Evolutionary conservation across 305 asterid species (phyloP).

Genomic region (Fraxinus xanthoxyloides): DNA sequence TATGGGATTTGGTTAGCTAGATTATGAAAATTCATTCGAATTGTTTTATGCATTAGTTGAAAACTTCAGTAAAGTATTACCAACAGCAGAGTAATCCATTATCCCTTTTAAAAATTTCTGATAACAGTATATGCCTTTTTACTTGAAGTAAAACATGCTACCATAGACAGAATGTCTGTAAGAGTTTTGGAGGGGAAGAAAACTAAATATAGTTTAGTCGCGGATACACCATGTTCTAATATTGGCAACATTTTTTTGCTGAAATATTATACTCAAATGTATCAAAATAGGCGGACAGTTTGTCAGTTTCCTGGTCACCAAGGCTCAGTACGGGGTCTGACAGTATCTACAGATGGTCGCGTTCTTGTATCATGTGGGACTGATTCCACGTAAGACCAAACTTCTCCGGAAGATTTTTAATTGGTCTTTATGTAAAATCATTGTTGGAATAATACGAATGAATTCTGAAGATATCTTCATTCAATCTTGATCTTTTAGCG

Average conservation of each 20-base stretch:
- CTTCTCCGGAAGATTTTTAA: slow-evolving; percentile 11
- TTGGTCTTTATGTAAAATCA: neutral
- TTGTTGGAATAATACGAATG: neutral
- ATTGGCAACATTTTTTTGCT: neutral
- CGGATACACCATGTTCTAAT: neutral
- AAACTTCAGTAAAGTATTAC: neutral
- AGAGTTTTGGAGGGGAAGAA: slow-evolving; percentile 6
- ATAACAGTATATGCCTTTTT: neutral
- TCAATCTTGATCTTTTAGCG: slow-evolving; percentile 46
- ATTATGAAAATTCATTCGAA: neutral
- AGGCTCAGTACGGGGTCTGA: slow-evolving; percentile 82
- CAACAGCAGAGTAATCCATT: neutral
- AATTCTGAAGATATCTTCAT: slow-evolving; percentile 11
- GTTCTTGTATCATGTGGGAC: slow-evolving; percentile 78
- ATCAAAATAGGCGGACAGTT: slow-evolving; percentile 59
- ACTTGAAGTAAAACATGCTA: neutral
- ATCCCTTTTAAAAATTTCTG: neutral
- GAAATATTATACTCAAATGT: slow-evolving; percentile 15
- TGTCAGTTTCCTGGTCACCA: slow-evolving; percentile 95
- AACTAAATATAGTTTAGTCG: neutral
- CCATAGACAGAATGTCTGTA: neutral
- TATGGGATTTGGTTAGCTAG: slow-evolving; percentile 67
- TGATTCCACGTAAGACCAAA: slow-evolving; percentile 81
- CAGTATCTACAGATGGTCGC: slow-evolving; percentile 84
- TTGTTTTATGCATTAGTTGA: neutral